These are phyloP conservation scores for Trichophyton benhamiae DNA, from an alignment of 2,329 filamentous ascomycete species.

Conservation along the genomic window DNA sequence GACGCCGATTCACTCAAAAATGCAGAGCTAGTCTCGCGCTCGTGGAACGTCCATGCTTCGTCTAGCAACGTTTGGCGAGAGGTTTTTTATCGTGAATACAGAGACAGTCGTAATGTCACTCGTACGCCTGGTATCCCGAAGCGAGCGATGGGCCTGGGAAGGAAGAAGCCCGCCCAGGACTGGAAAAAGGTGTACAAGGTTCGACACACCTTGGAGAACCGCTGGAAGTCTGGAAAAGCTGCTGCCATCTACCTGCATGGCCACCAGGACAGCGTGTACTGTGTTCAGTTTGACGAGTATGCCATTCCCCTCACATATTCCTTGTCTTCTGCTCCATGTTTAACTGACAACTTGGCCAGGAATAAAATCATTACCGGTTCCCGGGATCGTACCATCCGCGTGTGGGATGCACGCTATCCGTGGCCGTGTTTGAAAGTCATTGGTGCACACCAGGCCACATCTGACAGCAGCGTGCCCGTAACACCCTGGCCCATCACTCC, in stretches of 20 bases:
- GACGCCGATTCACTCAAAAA: slow-evolving; percentile 45
- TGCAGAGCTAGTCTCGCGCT: slow-evolving; percentile 44
- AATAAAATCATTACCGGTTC: slow-evolving; percentile 95
- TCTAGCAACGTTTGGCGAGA: slow-evolving; percentile 50
- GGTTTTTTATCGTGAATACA: slow-evolving; percentile 48
- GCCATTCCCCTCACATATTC: slow-evolving; percentile 21
- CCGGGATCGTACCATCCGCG: slow-evolving; percentile 83
- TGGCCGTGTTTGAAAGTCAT: slow-evolving; percentile 77
- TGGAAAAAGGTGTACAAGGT: slow-evolving; percentile 80
- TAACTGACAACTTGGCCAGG: slow-evolving; percentile 38
- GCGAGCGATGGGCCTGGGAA: slow-evolving; percentile 38
- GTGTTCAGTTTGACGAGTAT: slow-evolving; percentile 92
- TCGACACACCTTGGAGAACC: slow-evolving; percentile 59
- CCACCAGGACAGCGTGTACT: slow-evolving; percentile 93
- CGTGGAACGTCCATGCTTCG: slow-evolving; percentile 44
- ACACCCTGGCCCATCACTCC: slow-evolving; percentile 44
- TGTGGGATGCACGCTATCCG: slow-evolving; percentile 82
- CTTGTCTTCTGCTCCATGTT: too few relatives aligned
- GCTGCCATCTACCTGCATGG: slow-evolving; percentile 81
- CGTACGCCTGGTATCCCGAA: background rate
- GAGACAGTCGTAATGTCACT: slow-evolving; percentile 20
- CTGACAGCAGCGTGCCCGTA: slow-evolving; percentile 20
- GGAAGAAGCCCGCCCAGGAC: slow-evolving; percentile 50
- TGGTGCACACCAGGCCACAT: slow-evolving; percentile 48
- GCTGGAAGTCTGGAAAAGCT: slow-evolving; percentile 70